Conservation (phyloP, 192 early-diverging fungal genomes). For the Gigaspora rosea region DNA sequence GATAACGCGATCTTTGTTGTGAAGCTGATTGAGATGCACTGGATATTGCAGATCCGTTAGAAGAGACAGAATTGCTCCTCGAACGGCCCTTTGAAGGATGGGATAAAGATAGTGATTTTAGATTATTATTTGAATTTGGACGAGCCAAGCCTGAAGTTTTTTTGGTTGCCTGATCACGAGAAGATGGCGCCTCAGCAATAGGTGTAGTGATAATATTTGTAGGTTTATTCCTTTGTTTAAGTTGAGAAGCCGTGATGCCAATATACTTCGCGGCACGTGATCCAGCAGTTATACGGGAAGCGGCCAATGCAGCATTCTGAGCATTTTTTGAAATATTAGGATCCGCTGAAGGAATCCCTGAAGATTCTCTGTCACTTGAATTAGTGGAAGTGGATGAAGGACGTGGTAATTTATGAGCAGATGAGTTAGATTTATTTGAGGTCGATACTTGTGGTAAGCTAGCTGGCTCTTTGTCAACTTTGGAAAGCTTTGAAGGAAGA, state of each 20-base stretch:
- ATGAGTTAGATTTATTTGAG: neutral
- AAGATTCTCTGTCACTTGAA: neutral
- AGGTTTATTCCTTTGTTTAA: conserved; percentile 41
- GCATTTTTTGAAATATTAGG: conserved; percentile 31
- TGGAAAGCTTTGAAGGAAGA: conserved; percentile 59
- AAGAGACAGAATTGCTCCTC: conserved; percentile 15
- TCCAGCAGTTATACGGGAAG: conserved; percentile 52
- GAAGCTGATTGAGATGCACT: neutral
- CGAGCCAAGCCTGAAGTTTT: conserved; percentile 1
- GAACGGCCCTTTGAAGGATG: neutral
- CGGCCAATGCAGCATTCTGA: conserved; percentile 49
- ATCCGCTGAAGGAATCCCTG: conserved; percentile 29
- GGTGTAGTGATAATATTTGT: neutral
- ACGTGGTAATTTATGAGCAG: conserved; percentile 21
- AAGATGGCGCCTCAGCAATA: neutral
- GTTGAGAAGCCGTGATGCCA: conserved; percentile 57
- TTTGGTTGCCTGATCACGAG: neutral
- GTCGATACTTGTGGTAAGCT: conserved; percentile 14
- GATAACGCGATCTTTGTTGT: neutral
- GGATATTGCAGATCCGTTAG: conserved; percentile 8
- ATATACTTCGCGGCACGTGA: conserved; percentile 61
- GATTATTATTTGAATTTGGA: conserved; percentile 2
- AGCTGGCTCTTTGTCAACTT: conserved; percentile 29
- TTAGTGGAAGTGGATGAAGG: conserved; percentile 31
- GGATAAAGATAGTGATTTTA: no score